Evolutionary conservation across 2,329 filamentous ascomycete genomes (phyloP), one percentile per base, ranked within the genome.

Genomic region (Periconia sp.): DNA sequence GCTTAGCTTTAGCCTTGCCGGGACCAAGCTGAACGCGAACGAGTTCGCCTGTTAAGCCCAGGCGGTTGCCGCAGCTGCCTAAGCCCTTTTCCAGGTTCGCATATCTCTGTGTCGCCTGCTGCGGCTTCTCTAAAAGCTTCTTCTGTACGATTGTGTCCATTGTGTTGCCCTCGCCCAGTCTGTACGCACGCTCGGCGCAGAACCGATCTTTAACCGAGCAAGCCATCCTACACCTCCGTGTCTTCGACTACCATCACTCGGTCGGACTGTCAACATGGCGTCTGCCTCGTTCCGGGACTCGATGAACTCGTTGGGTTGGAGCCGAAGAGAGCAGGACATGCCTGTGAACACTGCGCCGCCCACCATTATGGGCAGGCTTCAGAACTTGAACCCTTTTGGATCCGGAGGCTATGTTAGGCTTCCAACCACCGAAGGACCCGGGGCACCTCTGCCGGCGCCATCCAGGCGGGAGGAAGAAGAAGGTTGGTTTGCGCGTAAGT

Each of bases 231-330:
- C 55, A 61, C 54, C 59, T 57, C n/a, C 64, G 64, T 68, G 59
- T 48, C 55, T 57, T 49, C 13, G 33, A 27, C 35, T 52, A 35
- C 6, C 20, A 33, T 45, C 30, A 57, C 60, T 49, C 43, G 48
- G 41, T 14, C 15, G 8, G 41, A 42, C 56, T 41, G 47, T 20
- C 52, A 53, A 47, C 58, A 96, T 96, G 92, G 89, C 92, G 57
- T 93, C 92, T 62, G 81, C 86, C 63, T 90, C 91, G 45, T 97
- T 99, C 76, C 86, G 92, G 72, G 91, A 97, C 76, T 95, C 91
- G 19, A 92, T 97, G 82, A 95, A 91, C 81, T 94, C 91, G 55
- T 78, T 97, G 68, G 94, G 94, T 57, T 97, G 94, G 94, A 91
- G 91, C 69, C 89, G 93, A 65, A 86, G 93, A 69, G 88, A 92